phyloP scores from a whole-genome alignment of 352 stramenopile genomes.

The Paralagenidium karlingii region DNA sequence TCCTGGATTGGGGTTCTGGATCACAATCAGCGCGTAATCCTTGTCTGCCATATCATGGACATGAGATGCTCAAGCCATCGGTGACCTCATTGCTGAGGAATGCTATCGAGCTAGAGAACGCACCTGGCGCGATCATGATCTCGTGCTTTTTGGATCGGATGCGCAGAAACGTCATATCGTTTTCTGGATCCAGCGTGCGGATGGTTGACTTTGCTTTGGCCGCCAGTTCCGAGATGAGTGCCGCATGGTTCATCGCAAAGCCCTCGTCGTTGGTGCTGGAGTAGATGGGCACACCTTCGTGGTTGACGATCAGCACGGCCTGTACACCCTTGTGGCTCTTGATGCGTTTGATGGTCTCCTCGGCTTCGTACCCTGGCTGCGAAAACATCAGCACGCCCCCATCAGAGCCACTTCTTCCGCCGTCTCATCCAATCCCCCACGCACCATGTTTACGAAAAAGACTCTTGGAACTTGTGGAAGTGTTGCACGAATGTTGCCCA shows the following conservation, averaged over 20 bases:
- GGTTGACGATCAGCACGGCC: constrained; percentile 88
- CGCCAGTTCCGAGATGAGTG: constrained; percentile 79
- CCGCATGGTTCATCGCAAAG: constrained; percentile 77
- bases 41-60: constrained; percentile 53
- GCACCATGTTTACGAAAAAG: no score
- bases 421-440: no score
- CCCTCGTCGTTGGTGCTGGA: constrained; percentile 86
- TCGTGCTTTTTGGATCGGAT: constrained; percentile 91
- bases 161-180: constrained; percentile 89
- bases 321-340: constrained; percentile 90
- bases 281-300: constrained; percentile 87
- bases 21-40: constrained; percentile 89
- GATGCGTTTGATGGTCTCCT: constrained; percentile 92
- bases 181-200: constrained; percentile 82
- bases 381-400: no score
- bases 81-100: no score
- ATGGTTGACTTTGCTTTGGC: constrained; percentile 87
- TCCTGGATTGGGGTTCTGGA: constrained; percentile 81
- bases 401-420: no score
- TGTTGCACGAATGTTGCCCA: no score
- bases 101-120: no score
- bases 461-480: no score
- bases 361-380: constrained; percentile 81
- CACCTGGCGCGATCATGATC: constrained; percentile 86
- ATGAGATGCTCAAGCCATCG: background rate